Evolutionary conservation across 169 alveolate genomes (phyloP).

Genomic region (Eimeria falciformis): DNA sequence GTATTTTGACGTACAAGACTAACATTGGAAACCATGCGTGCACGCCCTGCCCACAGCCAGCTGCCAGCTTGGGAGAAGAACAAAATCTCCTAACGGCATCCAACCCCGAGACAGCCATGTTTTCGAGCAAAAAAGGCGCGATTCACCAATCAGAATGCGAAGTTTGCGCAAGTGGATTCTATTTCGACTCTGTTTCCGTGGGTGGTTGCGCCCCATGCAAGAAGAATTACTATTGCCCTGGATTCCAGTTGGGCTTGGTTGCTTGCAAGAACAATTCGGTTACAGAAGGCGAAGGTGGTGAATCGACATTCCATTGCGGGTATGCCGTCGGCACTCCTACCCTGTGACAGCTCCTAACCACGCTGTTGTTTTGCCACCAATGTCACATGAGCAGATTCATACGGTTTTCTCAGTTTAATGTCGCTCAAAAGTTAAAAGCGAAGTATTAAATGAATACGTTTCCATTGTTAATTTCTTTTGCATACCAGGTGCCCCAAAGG

Average conservation of each 20-base stretch:
- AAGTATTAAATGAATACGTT: neutral
- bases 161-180: constrained; percentile 74
- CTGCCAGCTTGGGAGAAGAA: constrained; percentile 33
- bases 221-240: constrained; percentile 73
- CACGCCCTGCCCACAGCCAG: constrained; percentile 78
- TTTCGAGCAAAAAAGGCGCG: constrained; percentile 64
- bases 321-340: neutral
- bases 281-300: constrained; percentile 65
- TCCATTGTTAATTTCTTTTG: neutral
- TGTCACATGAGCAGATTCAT: too few relatives aligned
- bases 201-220: constrained; percentile 78
- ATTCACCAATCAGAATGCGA: constrained; percentile 66
- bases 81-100: constrained; percentile 60
- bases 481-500: constrained; percentile 77
- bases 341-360: neutral
- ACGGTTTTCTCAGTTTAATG: too few relatives aligned
- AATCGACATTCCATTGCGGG: constrained; percentile 71
- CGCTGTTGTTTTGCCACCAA: neutral
- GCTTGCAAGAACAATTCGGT: constrained; percentile 49
- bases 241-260: constrained; percentile 28
- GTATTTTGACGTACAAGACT: constrained; percentile 65
- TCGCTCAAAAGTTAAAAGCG: too few relatives aligned
- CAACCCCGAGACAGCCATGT: constrained; percentile 52
- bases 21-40: constrained; percentile 65
- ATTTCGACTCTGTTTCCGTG: constrained; percentile 55